phyloP scores from a whole-genome alignment of 441 rosid species.

The Brassica balearica region DNA sequence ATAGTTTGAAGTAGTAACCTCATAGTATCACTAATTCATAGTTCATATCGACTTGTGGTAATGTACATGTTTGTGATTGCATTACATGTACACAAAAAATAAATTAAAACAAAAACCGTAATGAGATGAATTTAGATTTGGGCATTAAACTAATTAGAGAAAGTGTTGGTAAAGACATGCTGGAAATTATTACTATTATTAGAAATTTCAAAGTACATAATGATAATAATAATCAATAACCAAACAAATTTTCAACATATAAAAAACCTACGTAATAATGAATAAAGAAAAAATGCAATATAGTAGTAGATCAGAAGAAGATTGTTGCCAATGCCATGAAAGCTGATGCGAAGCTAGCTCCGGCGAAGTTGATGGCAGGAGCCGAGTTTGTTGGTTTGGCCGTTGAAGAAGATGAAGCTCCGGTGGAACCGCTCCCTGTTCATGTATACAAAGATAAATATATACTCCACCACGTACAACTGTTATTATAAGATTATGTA shows the following conservation, averaged over 20 bases:
- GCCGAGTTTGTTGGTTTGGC: conserved; percentile 34
- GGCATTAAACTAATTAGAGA: background rate
- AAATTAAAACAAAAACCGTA: background rate
- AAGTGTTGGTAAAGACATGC: background rate
- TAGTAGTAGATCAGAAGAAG: conserved; percentile 32
- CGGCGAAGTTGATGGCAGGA: conserved; percentile 31
- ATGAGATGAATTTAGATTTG: background rate
- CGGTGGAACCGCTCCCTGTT: conserved; percentile 31
- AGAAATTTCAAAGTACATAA: background rate
- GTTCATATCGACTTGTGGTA: background rate
- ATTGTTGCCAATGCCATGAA: conserved; percentile 36
- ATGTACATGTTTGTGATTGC: conserved; percentile 5
- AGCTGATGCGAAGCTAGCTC: conserved; percentile 39
- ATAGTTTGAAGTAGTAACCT: background rate
- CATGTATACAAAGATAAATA: background rate
- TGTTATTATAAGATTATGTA: background rate
- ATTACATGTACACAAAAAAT: too few relatives aligned
- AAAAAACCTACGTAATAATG: conserved; percentile 18
- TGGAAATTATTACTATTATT: background rate
- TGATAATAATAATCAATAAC: background rate
- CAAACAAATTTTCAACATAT: background rate
- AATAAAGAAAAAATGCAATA: conserved; percentile 1
- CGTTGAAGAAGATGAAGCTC: conserved; percentile 33
- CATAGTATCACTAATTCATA: background rate
- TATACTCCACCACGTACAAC: background rate